Evolutionary conservation across 140 eudicot species (phyloP), one percentile per base, ranked within the genome.

Genomic region (Cichorium intybus): DNA sequence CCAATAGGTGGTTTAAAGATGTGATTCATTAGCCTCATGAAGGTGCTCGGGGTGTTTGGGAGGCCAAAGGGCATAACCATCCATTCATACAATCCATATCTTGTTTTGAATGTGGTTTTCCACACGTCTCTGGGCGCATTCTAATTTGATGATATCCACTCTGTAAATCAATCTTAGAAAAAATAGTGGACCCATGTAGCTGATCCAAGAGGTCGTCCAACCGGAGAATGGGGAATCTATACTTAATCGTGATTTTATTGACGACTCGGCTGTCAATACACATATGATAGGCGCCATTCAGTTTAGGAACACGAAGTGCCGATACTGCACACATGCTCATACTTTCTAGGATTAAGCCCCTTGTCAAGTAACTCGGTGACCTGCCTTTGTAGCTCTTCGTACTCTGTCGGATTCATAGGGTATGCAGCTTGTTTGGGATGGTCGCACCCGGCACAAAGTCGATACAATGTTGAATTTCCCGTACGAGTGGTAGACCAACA

Each of bases 251-350:
- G n/a, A n/a, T n/a, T n/a, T n/a, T n/a, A n/a, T n/a, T n/a, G n/a
- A n/a, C n/a, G n/a, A n/a, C n/a, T n/a, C n/a, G n/a, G n/a, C n/a
- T n/a, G n/a, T n/a, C n/a, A n/a, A n/a, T n/a, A n/a, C n/a, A n/a
- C n/a, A 15, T 15, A 6, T 18, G 22, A 56, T 34, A 56, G 41
- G 43, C 9, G 6, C 20, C 20, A n/a, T 4, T 26, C 10, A 17
- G 17, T 12, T 56, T 56, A 2, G 62, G 62, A 1, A 34, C 35
- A 1, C 9, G 22, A n/a, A n/a, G n/a, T n/a, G n/a, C n/a, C n/a
- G n/a, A n/a, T n/a, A 56, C 43, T 6, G 43, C 62, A 24, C 62
- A 56, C 1, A 43, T 39, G 43, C 62, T 56, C n/a, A n/a, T n/a
- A n/a, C n/a, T n/a, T n/a, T n/a, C n/a, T n/a, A n/a, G n/a, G n/a